Evolutionary conservation across 352 stramenopile species (phyloP).

Genomic region (Phytopythium chamaehyphon): DNA sequence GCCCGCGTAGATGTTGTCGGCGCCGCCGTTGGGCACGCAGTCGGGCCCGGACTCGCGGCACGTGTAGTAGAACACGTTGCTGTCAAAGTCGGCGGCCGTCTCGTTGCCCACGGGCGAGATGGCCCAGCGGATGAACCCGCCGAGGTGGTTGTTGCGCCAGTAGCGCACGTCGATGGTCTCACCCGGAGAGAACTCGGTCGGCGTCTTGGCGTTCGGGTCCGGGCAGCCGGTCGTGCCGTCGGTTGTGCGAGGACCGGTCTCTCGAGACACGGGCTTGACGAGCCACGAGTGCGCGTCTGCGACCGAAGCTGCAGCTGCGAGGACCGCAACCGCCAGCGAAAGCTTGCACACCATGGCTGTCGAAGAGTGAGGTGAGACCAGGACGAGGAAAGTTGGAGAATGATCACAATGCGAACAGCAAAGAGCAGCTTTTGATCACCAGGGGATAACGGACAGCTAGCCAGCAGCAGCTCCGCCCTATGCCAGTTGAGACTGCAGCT

Average conservation of each 20-base stretch:
- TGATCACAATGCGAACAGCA: no score
- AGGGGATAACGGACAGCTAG: no score
- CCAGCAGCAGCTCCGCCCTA: no score
- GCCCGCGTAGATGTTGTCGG: slow-evolving; percentile 33
- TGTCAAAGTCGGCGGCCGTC: slow-evolving; percentile 34
- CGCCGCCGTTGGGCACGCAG: slow-evolving; percentile 30
- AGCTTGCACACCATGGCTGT: not conserved
- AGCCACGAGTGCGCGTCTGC: slow-evolving; percentile 38
- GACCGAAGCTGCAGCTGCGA: not conserved
- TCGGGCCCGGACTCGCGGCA: slow-evolving; percentile 41
- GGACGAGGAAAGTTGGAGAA: no score
- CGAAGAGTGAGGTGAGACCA: no score
- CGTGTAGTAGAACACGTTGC: slow-evolving; percentile 54
- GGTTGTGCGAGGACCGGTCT: slow-evolving; percentile 26
- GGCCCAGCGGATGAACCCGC: slow-evolving; percentile 53
- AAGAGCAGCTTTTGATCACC: no score
- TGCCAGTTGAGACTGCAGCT: no score
- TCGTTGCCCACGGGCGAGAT: slow-evolving; percentile 30
- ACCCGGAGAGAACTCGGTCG: slow-evolving; percentile 32
- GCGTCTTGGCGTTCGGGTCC: slow-evolving; percentile 17
- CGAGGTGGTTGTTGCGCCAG: slow-evolving; percentile 52
- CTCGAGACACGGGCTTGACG: slow-evolving; percentile 34
- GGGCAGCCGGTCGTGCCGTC: slow-evolving; percentile 30
- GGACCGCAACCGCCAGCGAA: not conserved
- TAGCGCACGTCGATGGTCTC: slow-evolving; percentile 49